phyloP scores from a whole-genome alignment of 2,329 filamentous ascomycete genomes.

The Ilyonectria sp. region DNA sequence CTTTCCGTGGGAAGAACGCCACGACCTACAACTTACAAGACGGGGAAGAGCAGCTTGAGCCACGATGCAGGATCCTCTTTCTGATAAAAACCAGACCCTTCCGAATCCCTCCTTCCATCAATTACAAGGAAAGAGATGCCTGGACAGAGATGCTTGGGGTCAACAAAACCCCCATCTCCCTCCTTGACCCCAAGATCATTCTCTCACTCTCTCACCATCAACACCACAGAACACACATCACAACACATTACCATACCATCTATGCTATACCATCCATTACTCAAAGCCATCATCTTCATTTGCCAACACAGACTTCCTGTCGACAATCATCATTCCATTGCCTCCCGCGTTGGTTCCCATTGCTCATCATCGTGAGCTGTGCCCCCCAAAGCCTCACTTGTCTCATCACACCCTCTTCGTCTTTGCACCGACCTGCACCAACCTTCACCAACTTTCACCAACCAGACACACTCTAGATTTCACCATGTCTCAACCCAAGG shows the following conservation, averaged over 20 bases:
- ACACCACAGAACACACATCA: conserved; percentile 1
- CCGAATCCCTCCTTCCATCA: background rate
- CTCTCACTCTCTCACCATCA: background rate
- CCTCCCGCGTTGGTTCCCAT: background rate
- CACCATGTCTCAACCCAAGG: background rate
- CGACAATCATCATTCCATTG: background rate
- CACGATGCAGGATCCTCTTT: background rate
- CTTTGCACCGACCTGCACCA: background rate
- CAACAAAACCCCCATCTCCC: conserved; percentile 2
- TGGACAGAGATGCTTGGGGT: background rate
- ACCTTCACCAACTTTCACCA: too few species aligned
- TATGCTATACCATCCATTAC: conserved; percentile 14
- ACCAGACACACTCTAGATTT: background rate
- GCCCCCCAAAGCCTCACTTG: background rate
- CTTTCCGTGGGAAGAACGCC: background rate
- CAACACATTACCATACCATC: background rate
- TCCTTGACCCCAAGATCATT: background rate
- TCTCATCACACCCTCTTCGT: background rate
- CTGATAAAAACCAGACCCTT: background rate
- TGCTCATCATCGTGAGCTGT: background rate
- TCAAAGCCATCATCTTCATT: conserved; percentile 1
- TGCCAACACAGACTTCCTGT: background rate
- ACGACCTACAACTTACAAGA: background rate
- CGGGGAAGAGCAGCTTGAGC: background rate
- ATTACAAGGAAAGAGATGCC: background rate